Conservation (phyloP, 345 rosid species). For the Mallotus nudiflorus region DNA sequence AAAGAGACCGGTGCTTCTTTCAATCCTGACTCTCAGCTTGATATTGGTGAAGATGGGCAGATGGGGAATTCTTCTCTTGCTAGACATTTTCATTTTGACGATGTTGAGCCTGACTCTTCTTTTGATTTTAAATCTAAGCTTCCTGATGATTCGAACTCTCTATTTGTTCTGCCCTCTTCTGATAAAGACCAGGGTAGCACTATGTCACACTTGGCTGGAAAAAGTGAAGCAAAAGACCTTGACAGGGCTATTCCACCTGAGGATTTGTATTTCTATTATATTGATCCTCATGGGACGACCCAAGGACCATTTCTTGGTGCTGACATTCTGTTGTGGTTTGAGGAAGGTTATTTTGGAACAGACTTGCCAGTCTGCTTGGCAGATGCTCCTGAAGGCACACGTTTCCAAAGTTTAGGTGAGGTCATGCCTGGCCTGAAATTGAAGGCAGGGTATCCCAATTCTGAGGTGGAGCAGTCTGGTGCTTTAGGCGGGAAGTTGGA, state of each 20-base stretch:
- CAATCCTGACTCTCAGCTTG: constrained; percentile 5
- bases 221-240: constrained; percentile 23
- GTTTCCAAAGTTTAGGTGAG: constrained; percentile 66
- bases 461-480: constrained; percentile 40
- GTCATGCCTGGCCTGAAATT: constrained; percentile 62
- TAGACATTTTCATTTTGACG: constrained; percentile 28
- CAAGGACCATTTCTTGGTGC: constrained; percentile 87
- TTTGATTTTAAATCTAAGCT: constrained; percentile 35
- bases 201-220: constrained; percentile 17
- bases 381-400: constrained; percentile 70
- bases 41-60: constrained; percentile 27
- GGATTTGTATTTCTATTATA: constrained; percentile 66
- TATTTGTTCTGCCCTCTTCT: constrained; percentile 37
- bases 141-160: constrained; percentile 50
- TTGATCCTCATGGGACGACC: constrained; percentile 81
- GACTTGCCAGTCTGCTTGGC: constrained; percentile 77
- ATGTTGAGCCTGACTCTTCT: constrained; percentile 15
- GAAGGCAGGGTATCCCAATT: constrained; percentile 23
- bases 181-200: constrained; percentile 28
- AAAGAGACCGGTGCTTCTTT: constrained; percentile 19
- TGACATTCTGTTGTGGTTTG: constrained; percentile 84
- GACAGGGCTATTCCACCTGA: constrained; percentile 42
- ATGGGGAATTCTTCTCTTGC: constrained; percentile 20
- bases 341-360: constrained; percentile 85
- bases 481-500: constrained; percentile 41